Conservation (phyloP, 441 rosid species). For the Croton setiger region DNA sequence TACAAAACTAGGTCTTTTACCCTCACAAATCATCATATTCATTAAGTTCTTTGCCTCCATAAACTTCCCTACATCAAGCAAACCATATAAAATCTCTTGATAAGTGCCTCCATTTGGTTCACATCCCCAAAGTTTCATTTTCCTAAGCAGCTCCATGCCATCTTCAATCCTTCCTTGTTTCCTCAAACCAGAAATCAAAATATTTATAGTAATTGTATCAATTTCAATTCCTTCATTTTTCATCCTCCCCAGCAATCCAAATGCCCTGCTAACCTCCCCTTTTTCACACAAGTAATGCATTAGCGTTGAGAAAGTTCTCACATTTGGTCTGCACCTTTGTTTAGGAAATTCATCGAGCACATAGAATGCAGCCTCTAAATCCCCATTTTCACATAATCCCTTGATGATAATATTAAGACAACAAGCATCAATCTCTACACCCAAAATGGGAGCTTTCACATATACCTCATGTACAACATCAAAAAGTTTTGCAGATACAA, state of each 20-base stretch:
- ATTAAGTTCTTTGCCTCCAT: constrained; percentile 52
- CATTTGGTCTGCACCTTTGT: constrained; percentile 59
- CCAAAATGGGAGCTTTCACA: constrained; percentile 54
- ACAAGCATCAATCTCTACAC: constrained; percentile 78
- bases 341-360: constrained; percentile 94
- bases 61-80: constrained; percentile 53
- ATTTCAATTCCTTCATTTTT: constrained; percentile 59
- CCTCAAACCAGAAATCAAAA: constrained; percentile 76
- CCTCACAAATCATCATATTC: constrained; percentile 49
- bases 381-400: constrained; percentile 69
- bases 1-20: constrained; percentile 54
- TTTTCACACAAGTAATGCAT: constrained; percentile 59
- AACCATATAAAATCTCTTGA: constrained; percentile 74
- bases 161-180: constrained; percentile 68
- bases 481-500: constrained; percentile 57
- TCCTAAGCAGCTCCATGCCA: constrained; percentile 53
- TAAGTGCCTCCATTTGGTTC: constrained; percentile 65
- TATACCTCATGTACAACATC: constrained; percentile 58
- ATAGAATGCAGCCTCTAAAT: constrained; percentile 53
- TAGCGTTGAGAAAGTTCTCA: constrained; percentile 66
- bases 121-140: constrained; percentile 62
- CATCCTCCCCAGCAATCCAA: constrained; percentile 59
- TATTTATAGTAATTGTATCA: constrained; percentile 65
- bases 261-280: constrained; percentile 60
- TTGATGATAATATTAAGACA: constrained; percentile 76